Evolutionary conservation across 2,329 filamentous ascomycete genomes (phyloP).

Genomic region (Hymenoscyphus fraxineus): DNA sequence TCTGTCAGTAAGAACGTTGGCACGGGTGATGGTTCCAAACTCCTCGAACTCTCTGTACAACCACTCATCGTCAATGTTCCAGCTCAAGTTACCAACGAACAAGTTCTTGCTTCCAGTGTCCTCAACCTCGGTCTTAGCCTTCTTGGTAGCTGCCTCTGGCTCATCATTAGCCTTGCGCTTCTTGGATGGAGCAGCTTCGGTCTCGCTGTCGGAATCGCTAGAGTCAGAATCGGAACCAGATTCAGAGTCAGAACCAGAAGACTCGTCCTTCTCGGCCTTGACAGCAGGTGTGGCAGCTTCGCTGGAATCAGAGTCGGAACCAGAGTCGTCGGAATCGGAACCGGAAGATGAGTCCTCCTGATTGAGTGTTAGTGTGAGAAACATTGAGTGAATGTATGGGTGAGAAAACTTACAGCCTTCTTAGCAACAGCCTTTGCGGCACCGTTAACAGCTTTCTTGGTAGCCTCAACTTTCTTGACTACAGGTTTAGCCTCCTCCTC

Average conservation of each 20-base stretch:
- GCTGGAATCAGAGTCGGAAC: slow-evolving; percentile 20
- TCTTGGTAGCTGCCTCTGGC: slow-evolving; percentile 44
- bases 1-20: slow-evolving; percentile 64
- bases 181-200: slow-evolving; percentile 43
- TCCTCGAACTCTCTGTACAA: slow-evolving; percentile 63
- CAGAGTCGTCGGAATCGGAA: slow-evolving; percentile 21
- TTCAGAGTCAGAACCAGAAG: slow-evolving; percentile 17
- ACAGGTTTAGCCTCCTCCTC: slow-evolving; percentile 29
- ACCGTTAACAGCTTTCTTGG: slow-evolving; percentile 31
- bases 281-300: slow-evolving; percentile 14
- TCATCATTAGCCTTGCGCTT: slow-evolving; percentile 57
- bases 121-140: slow-evolving; percentile 46
- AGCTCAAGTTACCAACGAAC: slow-evolving; percentile 70
- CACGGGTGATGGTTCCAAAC: slow-evolving; percentile 62
- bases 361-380: background rate
- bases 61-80: slow-evolving; percentile 73
- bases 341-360: slow-evolving; percentile 6
- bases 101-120: slow-evolving; percentile 54
- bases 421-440: slow-evolving; percentile 31
- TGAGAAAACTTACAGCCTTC: slow-evolving; percentile 29
- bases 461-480: slow-evolving; percentile 27
- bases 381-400: background rate
- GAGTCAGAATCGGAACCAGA: slow-evolving; percentile 26
- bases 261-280: slow-evolving; percentile 6
- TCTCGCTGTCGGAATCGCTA: slow-evolving; percentile 29